Base-by-base conservation (phyloP, 1,284 basidiomycete genomes). In the Malassezia obtusa region DNA sequence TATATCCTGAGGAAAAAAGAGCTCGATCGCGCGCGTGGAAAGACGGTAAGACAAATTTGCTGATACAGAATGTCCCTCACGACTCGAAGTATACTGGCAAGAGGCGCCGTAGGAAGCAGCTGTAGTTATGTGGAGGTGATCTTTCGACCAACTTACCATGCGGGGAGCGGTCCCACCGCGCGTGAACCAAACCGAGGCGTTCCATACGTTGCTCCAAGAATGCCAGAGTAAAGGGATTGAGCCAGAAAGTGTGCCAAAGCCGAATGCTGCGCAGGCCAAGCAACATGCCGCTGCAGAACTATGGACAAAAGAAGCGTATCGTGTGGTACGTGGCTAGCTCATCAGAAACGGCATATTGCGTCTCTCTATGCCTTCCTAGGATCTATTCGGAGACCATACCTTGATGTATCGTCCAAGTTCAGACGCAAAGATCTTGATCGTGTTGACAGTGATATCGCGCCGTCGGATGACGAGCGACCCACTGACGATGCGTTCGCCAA, bases 1-100 rank as follows among this genome's bases (percentile, higher is more conserved):
- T 81, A 78, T 77, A 77, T 81, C 24, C 64, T 79, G 50, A 76
- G 78, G 64, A 81, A 81, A 75, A 81, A 81, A 75, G 79, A 80
- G 44, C 65, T 80, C 52, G 79, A 81, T 62, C 63, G 79, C 47
- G 75, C 75, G 48, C 75, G 78, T 60, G 80, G 80, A 0, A 80
- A 80, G 65, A 78, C 79, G 45, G 77, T 60, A 51, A n/a, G 58
- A 45, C n/a, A 11, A 21, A 10, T 14, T 46, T 8, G n/a, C 10
- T 19, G 1, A 12, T 2, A 14, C 43, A 57, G 57, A 60, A 71
- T 35, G 69, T 72, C 10, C 69, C 69, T 1, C 41, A 59, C 28
- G 68, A 72, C 49, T 67, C 65, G 17, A 71, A 64, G 49, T 72
- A 63, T 50, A 67, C 62, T 1, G 69, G 67, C 25, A 49, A 45